Base-by-base conservation (phyloP, 352 stramenopile species). In the Globisporangium polare region DNA sequence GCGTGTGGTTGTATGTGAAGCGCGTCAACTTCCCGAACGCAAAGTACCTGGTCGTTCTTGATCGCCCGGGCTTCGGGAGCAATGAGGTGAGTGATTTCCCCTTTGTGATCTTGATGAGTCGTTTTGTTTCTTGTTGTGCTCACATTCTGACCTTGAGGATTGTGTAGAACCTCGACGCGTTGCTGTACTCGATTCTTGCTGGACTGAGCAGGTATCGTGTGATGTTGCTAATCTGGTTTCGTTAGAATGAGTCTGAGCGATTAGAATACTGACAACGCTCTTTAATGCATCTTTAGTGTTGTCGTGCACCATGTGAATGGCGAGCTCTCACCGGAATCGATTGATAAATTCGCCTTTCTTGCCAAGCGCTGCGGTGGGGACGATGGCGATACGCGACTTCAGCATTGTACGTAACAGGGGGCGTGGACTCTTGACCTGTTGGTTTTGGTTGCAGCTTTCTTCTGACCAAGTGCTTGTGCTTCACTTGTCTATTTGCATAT, bases 1-100 rank as follows among this genome's bases (percentile, higher is more conserved):
- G 74, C 26, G 84, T 84, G 47, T 89, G 81, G 77, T 58, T 94
- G 43, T 94, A 94, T 51, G 68, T 94, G n/a, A 86, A 85, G 67
- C 60, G 69, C 6, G 60, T 75, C 0, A 78, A 88, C 52, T 86
- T 86, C 51, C 69, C 75, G 12, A 87, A 81, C 50, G 82, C 76
- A 27, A 89, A 89, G 60, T 94, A 94, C 67, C 67, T 94, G 49
- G 80, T 72, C 15, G 67, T 90, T 20, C 69, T 94, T 42, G 79
- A 90, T 29, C 75, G 75, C 15, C 68, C 74, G 3, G 80, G 79
- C 31, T 90, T 86, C 57, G 61, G 65, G 29, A 42, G 50, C 68
- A 63, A 78, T 42, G 46, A 50, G 58, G 63, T 80, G 31, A 12
- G 56, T 59, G 6, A 24, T 22, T 15, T 31, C 4, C 2, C 15